Evolutionary conservation across 108 stramenopile species (phyloP).

Genomic region (Skeletonema tropicum): DNA sequence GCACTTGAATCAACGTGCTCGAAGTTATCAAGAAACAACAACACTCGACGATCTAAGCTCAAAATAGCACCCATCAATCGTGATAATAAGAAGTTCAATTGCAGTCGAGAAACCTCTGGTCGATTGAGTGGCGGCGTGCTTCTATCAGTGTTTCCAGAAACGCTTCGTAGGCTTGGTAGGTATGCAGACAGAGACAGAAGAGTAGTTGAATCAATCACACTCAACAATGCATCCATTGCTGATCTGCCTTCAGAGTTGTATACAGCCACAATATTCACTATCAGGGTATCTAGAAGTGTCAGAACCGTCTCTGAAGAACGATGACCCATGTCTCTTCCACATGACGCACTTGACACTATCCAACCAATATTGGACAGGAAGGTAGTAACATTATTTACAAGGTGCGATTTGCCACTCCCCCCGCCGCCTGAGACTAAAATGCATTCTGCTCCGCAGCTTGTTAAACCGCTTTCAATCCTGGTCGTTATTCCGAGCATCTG

Average conservation of each 20-base stretch:
- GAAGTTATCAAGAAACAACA: background rate
- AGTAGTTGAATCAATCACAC: background rate
- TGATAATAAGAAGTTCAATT: too few species aligned
- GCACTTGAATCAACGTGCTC: conserved; percentile 1
- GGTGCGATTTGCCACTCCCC: conserved; percentile 15
- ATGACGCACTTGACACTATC: conserved; percentile 11
- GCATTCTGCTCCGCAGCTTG: background rate
- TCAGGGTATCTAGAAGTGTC: background rate
- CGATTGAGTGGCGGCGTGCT: too few species aligned
- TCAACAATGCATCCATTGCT: too few species aligned
- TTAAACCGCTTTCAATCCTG: background rate
- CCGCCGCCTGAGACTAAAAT: conserved; percentile 13
- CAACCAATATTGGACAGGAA: conserved; percentile 7
- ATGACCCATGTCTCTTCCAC: conserved; percentile 8
- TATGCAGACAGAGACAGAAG: too few species aligned
- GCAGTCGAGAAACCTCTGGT: too few species aligned
- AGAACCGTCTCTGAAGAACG: background rate
- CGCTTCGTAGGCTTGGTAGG: too few species aligned
- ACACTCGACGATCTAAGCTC: too few species aligned
- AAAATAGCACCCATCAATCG: too few species aligned
- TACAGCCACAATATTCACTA: conserved; percentile 2
- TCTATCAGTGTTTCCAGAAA: too few species aligned
- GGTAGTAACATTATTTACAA: background rate
- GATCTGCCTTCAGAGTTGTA: too few species aligned
- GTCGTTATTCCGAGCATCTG: conserved; percentile 9